A percentile compares a stretch with the other conserved stretches of the same genome.
phyloP scores from a whole-genome alignment of 2,329 filamentous ascomycete genomes.

The Fusarium hainanense region DNA sequence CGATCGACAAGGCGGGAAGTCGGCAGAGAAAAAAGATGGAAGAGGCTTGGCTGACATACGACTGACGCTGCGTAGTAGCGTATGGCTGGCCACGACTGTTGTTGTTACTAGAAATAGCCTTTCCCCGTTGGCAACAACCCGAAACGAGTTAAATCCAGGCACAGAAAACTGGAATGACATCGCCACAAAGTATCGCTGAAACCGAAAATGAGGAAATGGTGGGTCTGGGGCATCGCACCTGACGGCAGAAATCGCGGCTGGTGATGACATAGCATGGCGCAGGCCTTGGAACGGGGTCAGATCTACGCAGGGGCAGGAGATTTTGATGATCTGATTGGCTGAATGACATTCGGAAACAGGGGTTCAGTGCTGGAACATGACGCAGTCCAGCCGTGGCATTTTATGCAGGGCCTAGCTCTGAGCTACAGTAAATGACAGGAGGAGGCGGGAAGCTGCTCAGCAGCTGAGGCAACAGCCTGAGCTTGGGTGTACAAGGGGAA shows the following conservation, averaged over 20 bases:
- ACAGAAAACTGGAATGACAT: conserved; percentile 16
- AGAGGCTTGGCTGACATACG: conserved; percentile 9
- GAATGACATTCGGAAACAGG: accelerated
- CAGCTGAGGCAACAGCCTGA: background rate
- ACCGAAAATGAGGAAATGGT: background rate
- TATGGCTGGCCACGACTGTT: conserved; percentile 15
- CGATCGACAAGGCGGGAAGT: background rate
- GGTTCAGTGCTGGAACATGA: conserved; percentile 7
- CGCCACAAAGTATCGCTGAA: conserved; percentile 19
- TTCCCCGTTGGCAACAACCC: background rate
- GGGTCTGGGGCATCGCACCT: background rate
- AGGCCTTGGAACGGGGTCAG: conserved; percentile 11
- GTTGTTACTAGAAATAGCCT: conserved; percentile 26
- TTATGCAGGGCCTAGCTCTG: conserved; percentile 12
- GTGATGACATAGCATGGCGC: conserved; percentile 38
- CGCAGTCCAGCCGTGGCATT: conserved; percentile 12
- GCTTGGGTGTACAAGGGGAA: conserved; percentile 7
- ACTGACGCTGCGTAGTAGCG: background rate
- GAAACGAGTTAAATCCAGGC: background rate
- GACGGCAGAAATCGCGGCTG: background rate
- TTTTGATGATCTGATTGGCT: background rate
- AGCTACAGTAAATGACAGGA: conserved; percentile 11
- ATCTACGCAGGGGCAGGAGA: conserved; percentile 17
- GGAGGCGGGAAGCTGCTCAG: background rate
- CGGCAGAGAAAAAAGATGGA: background rate